phyloP scores from a whole-genome alignment of 2,329 filamentous ascomycete genomes.

The Penicillium polonicum region DNA sequence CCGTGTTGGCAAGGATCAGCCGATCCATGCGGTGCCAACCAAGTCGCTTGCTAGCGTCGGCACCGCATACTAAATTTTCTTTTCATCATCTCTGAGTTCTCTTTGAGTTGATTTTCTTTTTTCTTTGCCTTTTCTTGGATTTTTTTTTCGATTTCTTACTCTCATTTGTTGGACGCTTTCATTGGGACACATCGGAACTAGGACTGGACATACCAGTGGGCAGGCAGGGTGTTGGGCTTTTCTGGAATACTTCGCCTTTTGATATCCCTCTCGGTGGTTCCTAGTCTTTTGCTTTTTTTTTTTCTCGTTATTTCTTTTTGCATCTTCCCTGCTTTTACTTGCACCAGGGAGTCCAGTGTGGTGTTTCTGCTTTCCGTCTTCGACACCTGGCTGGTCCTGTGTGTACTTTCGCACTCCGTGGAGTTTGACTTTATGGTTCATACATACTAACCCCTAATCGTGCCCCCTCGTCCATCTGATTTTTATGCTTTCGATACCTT shows the following conservation, averaged over 20 bases:
- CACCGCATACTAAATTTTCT: slow-evolving; percentile 40
- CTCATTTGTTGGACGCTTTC: slow-evolving; percentile 38
- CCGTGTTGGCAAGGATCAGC: slow-evolving; percentile 41
- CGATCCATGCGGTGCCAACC: slow-evolving; percentile 45
- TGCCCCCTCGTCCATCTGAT: slow-evolving; percentile 31
- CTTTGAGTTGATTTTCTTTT: slow-evolving; percentile 21
- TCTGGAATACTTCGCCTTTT: slow-evolving; percentile 31
- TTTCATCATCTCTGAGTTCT: slow-evolving; percentile 15
- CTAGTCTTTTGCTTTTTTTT: slow-evolving; percentile 29
- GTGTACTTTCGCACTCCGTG: slow-evolving; percentile 45
- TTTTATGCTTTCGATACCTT: slow-evolving; percentile 36
- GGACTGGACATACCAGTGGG: slow-evolving; percentile 37
- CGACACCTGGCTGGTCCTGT: slow-evolving; percentile 50
- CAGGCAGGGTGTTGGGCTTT: slow-evolving; percentile 34
- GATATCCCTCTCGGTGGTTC: slow-evolving; percentile 35
- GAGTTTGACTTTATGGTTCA: slow-evolving; percentile 35
- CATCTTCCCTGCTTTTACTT: slow-evolving; percentile 37
- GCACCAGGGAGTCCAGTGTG: slow-evolving; percentile 48
- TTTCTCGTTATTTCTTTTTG: slow-evolving; percentile 21
- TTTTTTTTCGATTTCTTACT: slow-evolving; percentile 27
- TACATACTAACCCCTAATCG: slow-evolving; percentile 36
- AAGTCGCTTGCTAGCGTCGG: slow-evolving; percentile 45
- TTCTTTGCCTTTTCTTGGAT: slow-evolving; percentile 24
- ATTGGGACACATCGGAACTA: slow-evolving; percentile 43
- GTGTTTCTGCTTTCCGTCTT: slow-evolving; percentile 40